phyloP scores from a whole-genome alignment of 1,284 basidiomycete species.

The Papiliotrema laurentii region DNA sequence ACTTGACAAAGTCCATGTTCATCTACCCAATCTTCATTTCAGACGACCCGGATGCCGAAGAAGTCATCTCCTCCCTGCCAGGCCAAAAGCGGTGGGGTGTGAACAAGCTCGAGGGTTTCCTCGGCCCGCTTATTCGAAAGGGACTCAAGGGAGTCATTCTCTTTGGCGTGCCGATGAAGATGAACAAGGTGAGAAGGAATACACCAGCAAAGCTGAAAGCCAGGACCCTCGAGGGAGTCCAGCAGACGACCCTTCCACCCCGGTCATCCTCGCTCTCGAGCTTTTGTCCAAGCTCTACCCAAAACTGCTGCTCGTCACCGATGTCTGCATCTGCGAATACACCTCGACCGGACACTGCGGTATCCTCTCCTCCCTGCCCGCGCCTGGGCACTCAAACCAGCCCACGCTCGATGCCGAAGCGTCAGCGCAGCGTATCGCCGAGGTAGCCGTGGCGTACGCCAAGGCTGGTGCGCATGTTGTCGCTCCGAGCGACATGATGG shows the following conservation, averaged over 20 bases:
- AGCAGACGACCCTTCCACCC: conserved; percentile 84
- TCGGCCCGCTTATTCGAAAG: conserved; percentile 81
- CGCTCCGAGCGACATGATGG: conserved; percentile 99
- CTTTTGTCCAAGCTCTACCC: conserved; percentile 76
- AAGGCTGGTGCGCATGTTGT: conserved; percentile 94
- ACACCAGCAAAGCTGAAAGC: neutral
- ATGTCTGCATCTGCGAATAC: conserved; percentile 99
- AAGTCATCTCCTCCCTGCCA: conserved; percentile 70
- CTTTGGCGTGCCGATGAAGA: conserved; percentile 87
- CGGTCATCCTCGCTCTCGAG: conserved; percentile 86
- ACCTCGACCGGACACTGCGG: conserved; percentile 98
- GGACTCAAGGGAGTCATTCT: conserved; percentile 89
- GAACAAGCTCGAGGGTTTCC: conserved; percentile 81
- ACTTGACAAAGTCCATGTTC: conserved; percentile 82
- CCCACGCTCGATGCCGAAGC: conserved; percentile 57
- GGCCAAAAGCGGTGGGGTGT: conserved; percentile 91
- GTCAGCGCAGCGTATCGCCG: conserved; percentile 78
- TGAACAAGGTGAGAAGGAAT: conserved; percentile 63
- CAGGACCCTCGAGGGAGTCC: conserved; percentile 79
- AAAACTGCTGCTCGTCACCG: conserved; percentile 77
- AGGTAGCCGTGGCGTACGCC: conserved; percentile 91
- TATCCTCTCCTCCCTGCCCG: conserved; percentile 53
- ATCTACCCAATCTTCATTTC: conserved; percentile 98
- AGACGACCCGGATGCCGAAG: conserved; percentile 78
- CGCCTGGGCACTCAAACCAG: conserved; percentile 33